Evolutionary conservation across 768 basidiomycete genomes (phyloP).

Genomic region (Russula sp.): DNA sequence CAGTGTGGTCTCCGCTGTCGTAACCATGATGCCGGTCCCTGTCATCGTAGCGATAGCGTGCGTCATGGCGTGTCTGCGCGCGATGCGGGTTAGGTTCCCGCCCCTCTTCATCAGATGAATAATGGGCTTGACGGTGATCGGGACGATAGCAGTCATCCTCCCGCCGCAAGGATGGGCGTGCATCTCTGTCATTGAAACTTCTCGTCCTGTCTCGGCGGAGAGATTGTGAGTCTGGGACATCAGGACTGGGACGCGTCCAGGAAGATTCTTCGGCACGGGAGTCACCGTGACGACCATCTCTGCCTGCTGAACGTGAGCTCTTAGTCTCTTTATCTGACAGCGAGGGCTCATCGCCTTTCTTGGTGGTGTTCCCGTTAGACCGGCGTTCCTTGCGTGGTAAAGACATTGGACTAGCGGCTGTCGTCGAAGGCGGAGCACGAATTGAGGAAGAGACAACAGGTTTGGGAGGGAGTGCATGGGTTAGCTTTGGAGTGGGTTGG

Average conservation of each 20-base stretch:
- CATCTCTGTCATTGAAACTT: constrained; percentile 13
- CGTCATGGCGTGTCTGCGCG: constrained; percentile 3
- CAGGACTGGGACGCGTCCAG: constrained; percentile 15
- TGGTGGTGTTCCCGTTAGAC: constrained; percentile 13
- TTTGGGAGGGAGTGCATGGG: constrained; percentile 21
- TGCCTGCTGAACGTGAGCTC: constrained; percentile 3
- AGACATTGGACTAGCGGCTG: constrained; percentile 22
- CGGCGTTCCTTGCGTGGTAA: constrained; percentile 22
- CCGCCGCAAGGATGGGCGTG: background rate
- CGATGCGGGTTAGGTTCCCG: background rate
- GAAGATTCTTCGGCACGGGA: constrained; percentile 15
- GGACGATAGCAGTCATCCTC: constrained; percentile 17
- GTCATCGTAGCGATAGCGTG: constrained; percentile 7
- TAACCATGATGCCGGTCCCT: constrained; percentile 8
- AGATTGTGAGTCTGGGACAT: constrained; percentile 10
- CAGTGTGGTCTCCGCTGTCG: background rate
- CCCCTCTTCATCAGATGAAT: constrained; percentile 18
- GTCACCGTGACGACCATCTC: constrained; percentile 10
- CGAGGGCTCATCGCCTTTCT: constrained; percentile 11
- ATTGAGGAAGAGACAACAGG: constrained; percentile 18
- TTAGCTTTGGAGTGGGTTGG: constrained; percentile 12
- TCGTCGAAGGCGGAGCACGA: constrained; percentile 19
- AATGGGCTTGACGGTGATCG: background rate
- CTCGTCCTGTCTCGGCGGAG: constrained; percentile 8
- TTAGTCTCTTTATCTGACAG: constrained; percentile 13